Percentiles rank a stretch among this genome's conserved stretches.
These are phyloP conservation scores for Cercospora beticola DNA, from an alignment of 2,329 filamentous ascomycete genomes.

Conservation along the genomic window DNA sequence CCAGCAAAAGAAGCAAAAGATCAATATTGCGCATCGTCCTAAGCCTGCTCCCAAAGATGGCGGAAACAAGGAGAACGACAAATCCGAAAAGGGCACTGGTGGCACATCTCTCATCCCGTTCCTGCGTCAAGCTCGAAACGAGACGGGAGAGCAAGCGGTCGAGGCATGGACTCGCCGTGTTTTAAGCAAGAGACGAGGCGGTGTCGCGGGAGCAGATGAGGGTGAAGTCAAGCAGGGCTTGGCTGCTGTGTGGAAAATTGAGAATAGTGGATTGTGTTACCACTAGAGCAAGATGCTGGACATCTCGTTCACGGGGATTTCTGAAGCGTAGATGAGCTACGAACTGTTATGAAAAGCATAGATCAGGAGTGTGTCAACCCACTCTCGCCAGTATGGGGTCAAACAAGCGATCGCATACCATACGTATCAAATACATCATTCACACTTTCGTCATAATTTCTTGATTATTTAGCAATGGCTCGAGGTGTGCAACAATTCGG, in stretches of 20 bases:
- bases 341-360: neutral
- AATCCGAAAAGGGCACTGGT: conserved; percentile 80
- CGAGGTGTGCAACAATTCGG: neutral
- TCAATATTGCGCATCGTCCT: conserved; percentile 27
- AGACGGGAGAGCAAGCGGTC: conserved; percentile 90
- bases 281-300: conserved; percentile 39
- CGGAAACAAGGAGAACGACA: conserved; percentile 46
- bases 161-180: conserved; percentile 62
- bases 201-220: conserved; percentile 8
- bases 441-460: neutral
- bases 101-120: conserved; percentile 94
- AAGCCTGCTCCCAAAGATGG: conserved; percentile 34
- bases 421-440: neutral
- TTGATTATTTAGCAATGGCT: neutral
- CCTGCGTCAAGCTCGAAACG: conserved; percentile 91
- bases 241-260: conserved; percentile 84
- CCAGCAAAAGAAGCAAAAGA: conserved; percentile 48
- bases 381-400: neutral
- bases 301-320: neutral
- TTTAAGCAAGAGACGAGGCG: conserved; percentile 50
- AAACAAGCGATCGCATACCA: conserved; percentile 8
- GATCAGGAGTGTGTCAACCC: neutral
- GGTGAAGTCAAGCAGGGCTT: conserved; percentile 58
- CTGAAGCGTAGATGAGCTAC: neutral
- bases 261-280: conserved; percentile 57